Base-by-base conservation (phyloP, 768 basidiomycete genomes). In the Amanita muscaria region DNA sequence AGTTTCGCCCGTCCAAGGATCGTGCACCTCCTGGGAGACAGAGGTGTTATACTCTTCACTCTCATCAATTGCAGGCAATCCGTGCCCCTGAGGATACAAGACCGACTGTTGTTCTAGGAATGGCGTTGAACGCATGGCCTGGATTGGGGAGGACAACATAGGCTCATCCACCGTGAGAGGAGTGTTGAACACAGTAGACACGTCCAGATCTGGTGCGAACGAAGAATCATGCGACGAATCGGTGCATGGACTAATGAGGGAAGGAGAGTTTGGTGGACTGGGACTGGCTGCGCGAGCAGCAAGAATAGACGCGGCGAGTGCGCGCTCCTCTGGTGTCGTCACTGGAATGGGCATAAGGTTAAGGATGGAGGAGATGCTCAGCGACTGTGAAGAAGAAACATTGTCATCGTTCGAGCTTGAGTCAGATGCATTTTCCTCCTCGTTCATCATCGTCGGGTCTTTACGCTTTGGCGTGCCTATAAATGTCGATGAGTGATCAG, bases 291-390 rank as follows among this genome's bases (percentile, higher is more conserved):
- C 32, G 29, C 41, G 31, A 30, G 41, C 29, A 19, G 41, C 41
- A 18, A 42, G 41, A 21, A 42, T 42, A 14, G 41, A 42, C 11
- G 41, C 31, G 14, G 41, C 41, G 4, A 42, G 31, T 14, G 19
- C 12, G 18, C 41, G 15, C 30, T 42, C 41, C 15, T 42, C 16
- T 31, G 41, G 30, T 22, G 31, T 42, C 12, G 41, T 42, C n/a
- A 42, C 21, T 31, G 41, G 30, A 11, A 42, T 42, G 19, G 41
- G 41, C 41, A 42, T 42, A 7, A 32, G 29, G 16, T 42, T 19
- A n/a, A 42, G 41, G 8, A 42, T 42, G 12, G 41, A 42, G 16
- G 41, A 42, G 30, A 42, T 32, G 19, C 41, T 33, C 16, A 23
- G 41, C n/a, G 40, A 42, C 10, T 14, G 40, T 3, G 40, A 41